Evolutionary conservation across 164 flowering plant genomes (phyloP).

Genomic region (Annona squamosa): DNA sequence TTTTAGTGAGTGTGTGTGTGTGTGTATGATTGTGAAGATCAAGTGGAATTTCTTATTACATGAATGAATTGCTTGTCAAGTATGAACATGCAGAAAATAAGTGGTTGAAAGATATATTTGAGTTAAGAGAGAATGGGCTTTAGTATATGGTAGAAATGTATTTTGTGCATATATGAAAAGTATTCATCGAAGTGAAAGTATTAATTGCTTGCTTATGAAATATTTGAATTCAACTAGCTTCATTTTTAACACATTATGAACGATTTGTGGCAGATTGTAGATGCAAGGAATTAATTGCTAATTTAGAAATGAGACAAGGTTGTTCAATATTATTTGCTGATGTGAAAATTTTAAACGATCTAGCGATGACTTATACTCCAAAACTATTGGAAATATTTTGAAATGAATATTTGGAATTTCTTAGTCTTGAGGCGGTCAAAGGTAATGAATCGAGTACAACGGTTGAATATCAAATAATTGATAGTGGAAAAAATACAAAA

Average conservation of each 20-base stretch:
- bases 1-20: background rate
- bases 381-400: background rate
- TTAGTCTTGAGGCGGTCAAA: too few relatives aligned
- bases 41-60: too few relatives aligned
- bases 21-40: background rate
- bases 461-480: too few relatives aligned
- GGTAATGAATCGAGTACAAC: too few relatives aligned
- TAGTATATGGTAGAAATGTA: background rate
- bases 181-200: background rate
- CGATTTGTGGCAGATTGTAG: background rate
- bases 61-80: too few relatives aligned
- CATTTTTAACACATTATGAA: background rate
- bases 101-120: background rate
- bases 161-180: constrained; percentile 2
- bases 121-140: constrained; percentile 2
- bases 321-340: background rate
- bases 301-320: background rate
- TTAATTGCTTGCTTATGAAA: background rate
- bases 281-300: background rate
- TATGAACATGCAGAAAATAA: too few relatives aligned
- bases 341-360: background rate
- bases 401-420: too few relatives aligned
- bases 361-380: background rate
- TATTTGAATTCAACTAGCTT: background rate
- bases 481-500: too few relatives aligned